These are phyloP conservation scores for Cutaneotrichosporon dermatis DNA, from an alignment of 1,284 basidiomycete genomes.

Conservation along the genomic window DNA sequence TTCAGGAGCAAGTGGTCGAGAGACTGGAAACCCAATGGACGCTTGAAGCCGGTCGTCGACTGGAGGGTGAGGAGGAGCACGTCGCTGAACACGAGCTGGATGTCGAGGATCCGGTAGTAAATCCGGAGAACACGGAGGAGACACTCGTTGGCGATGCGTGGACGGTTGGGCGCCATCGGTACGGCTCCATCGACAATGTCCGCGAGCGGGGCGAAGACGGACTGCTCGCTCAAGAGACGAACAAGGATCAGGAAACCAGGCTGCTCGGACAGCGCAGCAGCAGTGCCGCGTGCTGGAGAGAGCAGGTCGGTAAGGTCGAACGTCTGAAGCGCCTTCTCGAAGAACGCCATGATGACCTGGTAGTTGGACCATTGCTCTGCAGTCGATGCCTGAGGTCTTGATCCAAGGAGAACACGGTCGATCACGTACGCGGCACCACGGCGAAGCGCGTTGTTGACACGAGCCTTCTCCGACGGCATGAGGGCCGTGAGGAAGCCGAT, in stretches of 20 bases:
- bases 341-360: constrained; percentile 75
- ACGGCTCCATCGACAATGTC: constrained; percentile 29
- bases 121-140: constrained; percentile 79
- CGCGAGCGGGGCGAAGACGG: constrained; percentile 57
- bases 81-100: constrained; percentile 86
- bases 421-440: constrained; percentile 68
- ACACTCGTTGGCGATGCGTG: constrained; percentile 52
- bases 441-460: constrained; percentile 56
- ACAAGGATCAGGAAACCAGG: constrained; percentile 85
- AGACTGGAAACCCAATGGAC: constrained; percentile 35
- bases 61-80: constrained; percentile 76
- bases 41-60: constrained; percentile 50
- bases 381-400: constrained; percentile 32
- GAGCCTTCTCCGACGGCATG: constrained; percentile 52
- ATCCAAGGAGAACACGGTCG: constrained; percentile 69
- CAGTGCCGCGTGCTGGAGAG: constrained; percentile 28
- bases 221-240: constrained; percentile 66
- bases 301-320: constrained; percentile 64
- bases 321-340: constrained; percentile 74
- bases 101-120: constrained; percentile 71
- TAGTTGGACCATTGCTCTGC: constrained; percentile 83
- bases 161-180: constrained; percentile 54
- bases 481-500: constrained; percentile 75
- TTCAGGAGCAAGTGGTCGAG: constrained; percentile 81
- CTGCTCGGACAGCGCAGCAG: constrained; percentile 54